These are phyloP conservation scores for Leishmania braziliensis DNA, from an alignment of 208 protist species.

Conservation along the genomic window DNA sequence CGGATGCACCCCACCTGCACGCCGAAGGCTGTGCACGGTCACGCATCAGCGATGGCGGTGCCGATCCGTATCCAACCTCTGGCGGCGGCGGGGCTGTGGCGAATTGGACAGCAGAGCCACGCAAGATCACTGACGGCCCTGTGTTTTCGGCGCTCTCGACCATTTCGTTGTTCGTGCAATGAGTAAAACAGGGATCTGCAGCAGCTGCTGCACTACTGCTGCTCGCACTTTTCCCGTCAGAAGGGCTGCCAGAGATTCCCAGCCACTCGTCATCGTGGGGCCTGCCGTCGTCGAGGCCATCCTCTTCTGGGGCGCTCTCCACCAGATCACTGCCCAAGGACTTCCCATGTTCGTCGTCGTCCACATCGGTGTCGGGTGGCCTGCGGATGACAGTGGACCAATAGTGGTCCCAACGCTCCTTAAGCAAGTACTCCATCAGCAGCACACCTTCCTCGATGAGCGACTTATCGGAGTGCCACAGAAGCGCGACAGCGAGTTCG, in stretches of 20 bases:
- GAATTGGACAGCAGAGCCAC: constrained; percentile 19
- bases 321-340: background rate
- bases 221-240: too few relatives aligned
- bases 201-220: background rate
- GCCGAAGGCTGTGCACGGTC: background rate
- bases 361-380: background rate
- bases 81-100: constrained; percentile 32
- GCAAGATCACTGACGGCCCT: background rate
- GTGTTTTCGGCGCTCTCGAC: background rate
- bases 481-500: constrained; percentile 62
- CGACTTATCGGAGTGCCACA: constrained; percentile 57
- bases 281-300: background rate
- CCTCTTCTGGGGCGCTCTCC: background rate
- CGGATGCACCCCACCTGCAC: background rate
- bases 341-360: constrained; percentile 5
- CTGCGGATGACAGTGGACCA: constrained; percentile 35
- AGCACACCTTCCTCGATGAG: constrained; percentile 67
- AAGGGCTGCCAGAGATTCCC: background rate
- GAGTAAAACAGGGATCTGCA: background rate
- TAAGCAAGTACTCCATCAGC: constrained; percentile 72
- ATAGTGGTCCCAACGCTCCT: constrained; percentile 45
- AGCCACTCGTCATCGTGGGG: background rate
- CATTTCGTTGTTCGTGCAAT: background rate
- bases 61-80: constrained; percentile 21
- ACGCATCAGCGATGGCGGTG: constrained; percentile 16